Evolutionary conservation across 108 stramenopile genomes (phyloP).

Genomic region (Pseudonitzschia multiseries): DNA sequence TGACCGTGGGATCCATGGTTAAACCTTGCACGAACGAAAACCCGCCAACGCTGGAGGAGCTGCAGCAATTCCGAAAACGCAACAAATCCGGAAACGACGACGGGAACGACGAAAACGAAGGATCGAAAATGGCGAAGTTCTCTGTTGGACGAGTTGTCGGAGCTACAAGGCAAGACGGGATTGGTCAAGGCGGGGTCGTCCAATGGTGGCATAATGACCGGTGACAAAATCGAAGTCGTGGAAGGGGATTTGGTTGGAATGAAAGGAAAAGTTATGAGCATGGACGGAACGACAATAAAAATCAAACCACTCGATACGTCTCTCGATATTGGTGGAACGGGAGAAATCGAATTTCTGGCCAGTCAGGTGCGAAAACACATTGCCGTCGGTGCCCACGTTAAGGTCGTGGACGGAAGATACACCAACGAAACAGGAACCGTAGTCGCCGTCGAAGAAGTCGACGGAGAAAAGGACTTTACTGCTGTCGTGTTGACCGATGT

Average conservation of each 20-base stretch:
- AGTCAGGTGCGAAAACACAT: conserved; percentile 93
- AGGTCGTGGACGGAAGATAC: conserved; percentile 94
- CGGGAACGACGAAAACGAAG: conserved; percentile 79
- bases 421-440: conserved; percentile 95
- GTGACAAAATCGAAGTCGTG: conserved; percentile 92
- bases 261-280: conserved; percentile 86
- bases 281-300: conserved; percentile 91
- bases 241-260: conserved; percentile 94
- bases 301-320: conserved; percentile 75
- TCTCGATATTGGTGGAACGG: conserved; percentile 72
- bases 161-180: conserved; percentile 79
- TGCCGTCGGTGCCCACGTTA: conserved; percentile 93
- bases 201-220: conserved; percentile 78
- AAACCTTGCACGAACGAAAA: conserved; percentile 85
- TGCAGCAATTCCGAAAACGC: conserved; percentile 84
- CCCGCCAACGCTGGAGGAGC: conserved; percentile 92
- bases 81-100: conserved; percentile 60
- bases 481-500: conserved; percentile 92
- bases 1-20: conserved; percentile 88
- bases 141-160: conserved; percentile 79
- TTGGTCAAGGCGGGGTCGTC: conserved; percentile 50
- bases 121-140: conserved; percentile 81
- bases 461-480: conserved; percentile 79
- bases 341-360: conserved; percentile 87
- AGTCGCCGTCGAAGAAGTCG: conserved; percentile 78